Evolutionary conservation across 228 moss, liverwort and hornwort species (phyloP).

Genomic region (Sphagnum magellanicum): DNA sequence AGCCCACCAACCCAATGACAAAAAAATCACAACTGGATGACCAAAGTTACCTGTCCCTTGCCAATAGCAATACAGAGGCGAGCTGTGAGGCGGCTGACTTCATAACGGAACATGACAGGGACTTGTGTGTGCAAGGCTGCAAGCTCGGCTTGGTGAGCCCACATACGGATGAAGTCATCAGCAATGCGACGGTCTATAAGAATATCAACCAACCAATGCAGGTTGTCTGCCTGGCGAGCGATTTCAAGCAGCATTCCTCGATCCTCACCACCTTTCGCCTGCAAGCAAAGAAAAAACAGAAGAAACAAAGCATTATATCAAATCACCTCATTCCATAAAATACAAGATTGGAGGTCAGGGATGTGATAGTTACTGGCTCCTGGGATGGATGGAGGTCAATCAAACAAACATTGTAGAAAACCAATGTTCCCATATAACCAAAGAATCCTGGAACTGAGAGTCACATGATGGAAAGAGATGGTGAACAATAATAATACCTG

Average conservation of each 20-base stretch:
- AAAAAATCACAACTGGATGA: too few species aligned
- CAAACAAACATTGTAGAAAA: too few species aligned
- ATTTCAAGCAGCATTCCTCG: constrained; percentile 58
- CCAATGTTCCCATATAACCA: too few species aligned
- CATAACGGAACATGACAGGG: constrained; percentile 83
- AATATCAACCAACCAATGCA: constrained; percentile 83
- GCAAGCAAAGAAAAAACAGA: background rate
- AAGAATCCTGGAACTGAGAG: too few species aligned
- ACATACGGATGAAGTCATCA: constrained; percentile 69
- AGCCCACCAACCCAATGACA: too few species aligned
- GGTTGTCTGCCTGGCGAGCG: constrained; percentile 72
- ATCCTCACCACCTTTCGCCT: constrained; percentile 60
- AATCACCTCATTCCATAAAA: too few species aligned
- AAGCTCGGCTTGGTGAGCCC: constrained; percentile 87
- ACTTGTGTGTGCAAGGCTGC: constrained; percentile 69
- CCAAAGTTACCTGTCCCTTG: constrained; percentile 55
- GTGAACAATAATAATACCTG: constrained; percentile 17
- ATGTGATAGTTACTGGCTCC: too few species aligned
- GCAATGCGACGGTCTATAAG: constrained; percentile 69
- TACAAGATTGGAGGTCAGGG: too few species aligned
- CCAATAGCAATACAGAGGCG: constrained; percentile 83
- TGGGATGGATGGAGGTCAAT: too few species aligned
- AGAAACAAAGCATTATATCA: too few species aligned
- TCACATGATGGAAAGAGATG: too few species aligned
- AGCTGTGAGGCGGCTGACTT: constrained; percentile 84